Evolutionary conservation across 73 alveolate genomes (phyloP).

Genomic region (Paramecium tetraurelia): DNA sequence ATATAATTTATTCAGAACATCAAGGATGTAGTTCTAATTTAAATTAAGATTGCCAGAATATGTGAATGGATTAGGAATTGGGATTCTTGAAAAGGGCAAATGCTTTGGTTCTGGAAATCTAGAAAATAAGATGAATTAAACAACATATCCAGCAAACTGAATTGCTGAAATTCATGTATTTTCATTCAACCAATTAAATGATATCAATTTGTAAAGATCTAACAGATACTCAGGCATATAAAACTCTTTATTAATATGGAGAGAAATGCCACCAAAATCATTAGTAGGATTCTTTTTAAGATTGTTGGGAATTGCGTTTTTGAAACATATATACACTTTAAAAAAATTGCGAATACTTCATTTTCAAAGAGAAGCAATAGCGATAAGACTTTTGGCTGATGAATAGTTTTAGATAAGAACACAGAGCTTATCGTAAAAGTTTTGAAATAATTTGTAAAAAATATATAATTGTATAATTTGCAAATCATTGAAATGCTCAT

Average conservation of each 20-base stretch:
- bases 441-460: background rate
- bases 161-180: slow-evolving; percentile 10
- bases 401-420: slow-evolving; percentile 27
- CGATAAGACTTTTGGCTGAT: background rate
- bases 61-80: background rate
- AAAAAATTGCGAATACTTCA: background rate
- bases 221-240: slow-evolving; percentile 30
- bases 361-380: background rate
- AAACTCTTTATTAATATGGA: slow-evolving; percentile 33
- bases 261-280: slow-evolving; percentile 41
- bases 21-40: background rate
- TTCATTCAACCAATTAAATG: slow-evolving; percentile 5
- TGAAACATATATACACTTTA: background rate
- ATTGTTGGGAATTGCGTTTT: slow-evolving; percentile 7
- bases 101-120: slow-evolving; percentile 33
- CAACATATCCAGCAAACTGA: slow-evolving; percentile 28
- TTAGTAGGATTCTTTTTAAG: slow-evolving; percentile 35
- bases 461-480: slow-evolving; percentile 6
- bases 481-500: slow-evolving; percentile 11
- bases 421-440: background rate
- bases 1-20: slow-evolving; percentile 15
- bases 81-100: background rate
- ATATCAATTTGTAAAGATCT: slow-evolving; percentile 29
- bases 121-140: slow-evolving; percentile 10
- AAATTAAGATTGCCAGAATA: slow-evolving; percentile 21